phyloP scores from a whole-genome alignment of 2,329 filamentous ascomycete species.

The Sporothrix brasiliensis region DNA sequence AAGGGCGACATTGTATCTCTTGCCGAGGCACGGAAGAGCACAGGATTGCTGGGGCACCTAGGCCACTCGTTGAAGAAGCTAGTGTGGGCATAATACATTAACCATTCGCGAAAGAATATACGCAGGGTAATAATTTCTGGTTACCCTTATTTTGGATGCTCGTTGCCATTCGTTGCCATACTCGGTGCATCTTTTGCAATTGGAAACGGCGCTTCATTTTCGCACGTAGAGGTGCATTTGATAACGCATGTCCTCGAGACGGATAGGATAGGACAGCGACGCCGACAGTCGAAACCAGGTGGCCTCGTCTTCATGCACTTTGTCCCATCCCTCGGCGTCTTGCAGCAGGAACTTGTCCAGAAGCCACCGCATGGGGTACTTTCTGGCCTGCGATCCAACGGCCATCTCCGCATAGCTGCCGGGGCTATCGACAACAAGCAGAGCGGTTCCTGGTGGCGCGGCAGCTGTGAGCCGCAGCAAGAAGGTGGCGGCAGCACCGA shows the following conservation, averaged over 20 bases:
- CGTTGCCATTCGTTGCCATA: not conserved
- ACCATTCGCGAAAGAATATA: not conserved
- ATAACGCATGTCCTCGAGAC: constrained; percentile 92
- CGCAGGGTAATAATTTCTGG: constrained; percentile 18
- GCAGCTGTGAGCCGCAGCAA: constrained; percentile 67
- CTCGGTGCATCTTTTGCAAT: not conserved
- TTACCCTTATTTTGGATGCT: constrained; percentile 17
- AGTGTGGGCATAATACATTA: constrained; percentile 68
- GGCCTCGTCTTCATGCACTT: constrained; percentile 73
- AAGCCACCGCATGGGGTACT: constrained; percentile 93
- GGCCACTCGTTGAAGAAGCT: constrained; percentile 91
- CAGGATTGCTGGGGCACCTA: constrained; percentile 81
- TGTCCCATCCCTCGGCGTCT: constrained; percentile 63
- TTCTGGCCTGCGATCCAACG: constrained; percentile 63
- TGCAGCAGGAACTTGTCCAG: constrained; percentile 77
- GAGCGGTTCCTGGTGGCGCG: constrained; percentile 61
- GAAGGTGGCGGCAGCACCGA: constrained; percentile 73
- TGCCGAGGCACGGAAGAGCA: constrained; percentile 82
- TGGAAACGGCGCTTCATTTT: not conserved
- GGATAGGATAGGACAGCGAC: constrained; percentile 74
- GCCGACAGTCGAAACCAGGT: constrained; percentile 79
- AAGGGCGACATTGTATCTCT: constrained; percentile 77
- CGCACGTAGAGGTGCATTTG: constrained; percentile 80
- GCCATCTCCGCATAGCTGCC: constrained; percentile 87
- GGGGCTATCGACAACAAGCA: constrained; percentile 89